Base-by-base conservation (phyloP, 2,329 filamentous ascomycete species). In the Penicillium sp. region DNA sequence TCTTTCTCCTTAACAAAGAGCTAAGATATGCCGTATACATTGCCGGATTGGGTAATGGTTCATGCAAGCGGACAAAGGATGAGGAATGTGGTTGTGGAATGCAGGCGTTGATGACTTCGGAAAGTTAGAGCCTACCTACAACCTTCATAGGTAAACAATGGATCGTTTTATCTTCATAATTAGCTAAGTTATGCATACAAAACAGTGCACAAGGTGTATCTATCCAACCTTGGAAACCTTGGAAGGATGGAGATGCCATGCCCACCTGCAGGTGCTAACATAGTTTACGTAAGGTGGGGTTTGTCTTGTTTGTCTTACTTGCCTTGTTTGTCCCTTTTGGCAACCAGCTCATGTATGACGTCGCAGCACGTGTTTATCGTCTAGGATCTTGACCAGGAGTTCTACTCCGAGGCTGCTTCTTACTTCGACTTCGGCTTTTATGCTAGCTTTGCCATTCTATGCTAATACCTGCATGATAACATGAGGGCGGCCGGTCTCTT, bases 401-500 rank as follows among this genome's bases (percentile, higher is more conserved):
- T 46, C 23, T 46, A 46, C 21, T 29, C 44, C 44, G 37, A 40
- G 27, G 35, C 6, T 37, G 16, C 13, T 18, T 13, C 6, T 23
- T n/a, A 40, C 6, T 53, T 27, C 29, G 6, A 40, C 16, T 35
- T 27, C 13, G 27, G 21, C n/a, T n/a, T 16, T 29, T n/a, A 6
- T 34, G 34, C 13, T 25, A 27, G 27, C 16, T 40, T 21, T 16
- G 6, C 18, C 25, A 39, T 52, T 55, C 44, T 40, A 59, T 60
- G 55, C 40, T 45, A 50, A 54, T n/a, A 38, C 31, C 54, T 60
- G 38, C 55, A 63, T 65, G 62, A 68, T 65, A 75, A 57, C 64
- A 83, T 83, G 80, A 81, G 77, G 73, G 72, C 75, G 69, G 74
- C 71, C 67, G 67, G 77, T 69, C 68, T 77, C 58, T 65, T 79